Evolutionary conservation across 345 rosid species (phyloP), one percentile per base, ranked within the genome.

Genomic region (Lumnitzera littorea): DNA sequence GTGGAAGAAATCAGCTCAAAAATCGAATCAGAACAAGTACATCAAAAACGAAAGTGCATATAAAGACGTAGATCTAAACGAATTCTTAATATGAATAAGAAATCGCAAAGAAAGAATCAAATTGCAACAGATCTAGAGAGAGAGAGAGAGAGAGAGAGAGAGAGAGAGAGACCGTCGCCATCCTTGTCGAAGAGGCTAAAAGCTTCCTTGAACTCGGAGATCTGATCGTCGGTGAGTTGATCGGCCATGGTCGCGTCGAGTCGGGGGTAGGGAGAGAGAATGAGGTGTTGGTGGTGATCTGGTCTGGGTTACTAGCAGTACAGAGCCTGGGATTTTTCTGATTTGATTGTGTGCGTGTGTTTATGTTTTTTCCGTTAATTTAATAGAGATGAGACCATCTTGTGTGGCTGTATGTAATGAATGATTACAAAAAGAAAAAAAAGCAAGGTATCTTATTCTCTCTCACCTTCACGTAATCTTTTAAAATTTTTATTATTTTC

Each of bases 101-200:
- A 51, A 15, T 15, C 20, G 52, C 24, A 41, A 7, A 46, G 41
- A 36, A 55, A 2, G 49, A 48, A 16, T 15, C 46, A 20, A 50
- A 36, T 9, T 51, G 13, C 51, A 36, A 51, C 24, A 46, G 56
- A 61, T 16, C 20, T 3, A 52, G 51, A 15, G 2, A 24, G 12
- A 36, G 3, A 14, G 29, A 7, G 53, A 50, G 23, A 48, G 14
- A 13, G 11, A 46, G 53, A 56, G 48, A 7, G 68, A 43, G 57
- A 60, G 54, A 31, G 23, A 25, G 55, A 61, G 56, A 60, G 65
- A 74, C 78, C 78, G 67, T 74, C 78, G 50, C 75, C 75, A 36
- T 74, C 78, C 72, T 74, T 74, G 67, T 74, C 78, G 55, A 74
- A 74, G 58, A 74, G 78, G 69, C 72, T 70, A 64, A 74, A 74